Base-by-base conservation (phyloP, 1,284 basidiomycete species). In the Kwoniella shivajii region DNA sequence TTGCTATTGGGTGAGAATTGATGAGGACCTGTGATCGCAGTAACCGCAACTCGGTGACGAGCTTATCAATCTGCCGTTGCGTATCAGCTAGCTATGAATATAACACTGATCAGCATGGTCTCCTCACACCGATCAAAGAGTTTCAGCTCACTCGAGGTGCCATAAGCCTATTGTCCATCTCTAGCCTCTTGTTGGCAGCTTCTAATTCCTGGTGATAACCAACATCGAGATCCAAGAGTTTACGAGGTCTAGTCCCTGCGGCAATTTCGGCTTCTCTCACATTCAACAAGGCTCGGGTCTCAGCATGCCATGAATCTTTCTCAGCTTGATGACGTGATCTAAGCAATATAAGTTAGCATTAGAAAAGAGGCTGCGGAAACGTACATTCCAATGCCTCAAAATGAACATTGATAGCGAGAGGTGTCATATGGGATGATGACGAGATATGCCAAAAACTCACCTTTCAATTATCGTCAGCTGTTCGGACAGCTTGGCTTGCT, bases 151-250 rank as follows among this genome's bases (percentile, higher is more conserved):
- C 73, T 38, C 75, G 56, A 1, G 75, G 75, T 2, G 75, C 73
- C 75, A 77, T 77, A 39, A 77, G 49, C n/a, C 71, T 58, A 42
- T 77, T 77, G 45, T 75, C 72, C 75, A 77, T 77, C 50, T 77
- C 73, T 49, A 77, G 43, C 11, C 75, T 61, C 61, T 75, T 75
- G 57, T 77, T 77, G 20, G 70, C 66, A 9, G 73, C 73, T 54
- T 77, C 75, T 43, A 77, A 64, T 53, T 75, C 75, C 50, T 74
- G 71, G 54, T 77, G 75, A 55, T 77, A 77, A 11, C 73, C 73
- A 10, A 77, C 75, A 59, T 75, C 70, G 14, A 77, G 58, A 43
- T 77, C 72, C 14, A 75, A 53, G 0, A 72, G 49, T 30, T 66
- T 68, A 31, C 65, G 67, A 11, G 65, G 68, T 26, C 65, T 60